Evolutionary conservation across 2,329 filamentous ascomycete species (phyloP).

Genomic region (Aspergillus sp.): DNA sequence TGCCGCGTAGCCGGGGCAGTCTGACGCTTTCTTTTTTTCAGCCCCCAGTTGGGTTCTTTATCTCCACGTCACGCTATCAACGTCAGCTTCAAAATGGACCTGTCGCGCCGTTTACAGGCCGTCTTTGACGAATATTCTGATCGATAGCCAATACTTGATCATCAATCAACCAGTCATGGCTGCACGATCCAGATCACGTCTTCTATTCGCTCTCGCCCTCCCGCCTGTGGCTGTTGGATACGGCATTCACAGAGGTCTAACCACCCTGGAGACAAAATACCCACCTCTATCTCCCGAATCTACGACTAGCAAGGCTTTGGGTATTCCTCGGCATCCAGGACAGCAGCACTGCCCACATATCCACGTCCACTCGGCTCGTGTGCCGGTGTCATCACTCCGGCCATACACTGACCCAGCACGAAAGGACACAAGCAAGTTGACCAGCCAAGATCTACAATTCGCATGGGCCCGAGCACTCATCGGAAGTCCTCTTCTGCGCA

Average conservation of each 20-base stretch:
- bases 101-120: too few relatives aligned
- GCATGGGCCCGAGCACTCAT: slow-evolving; percentile 20
- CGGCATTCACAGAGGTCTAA: slow-evolving; percentile 15
- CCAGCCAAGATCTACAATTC: slow-evolving; percentile 8
- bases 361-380: slow-evolving; percentile 19
- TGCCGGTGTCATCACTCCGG: slow-evolving; percentile 12
- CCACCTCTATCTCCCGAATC: slow-evolving; percentile 11
- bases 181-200: neutral
- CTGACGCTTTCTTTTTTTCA: too few relatives aligned
- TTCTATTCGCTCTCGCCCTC: slow-evolving; percentile 7
- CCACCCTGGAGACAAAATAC: slow-evolving; percentile 21
- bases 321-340: slow-evolving; percentile 7
- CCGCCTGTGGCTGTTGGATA: slow-evolving; percentile 12
- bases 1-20: too few relatives aligned
- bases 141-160: too few relatives aligned
- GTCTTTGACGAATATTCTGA: too few relatives aligned
- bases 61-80: too few relatives aligned
- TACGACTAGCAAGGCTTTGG: slow-evolving; percentile 14
- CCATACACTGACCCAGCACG: neutral
- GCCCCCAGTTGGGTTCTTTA: too few relatives aligned
- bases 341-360: slow-evolving; percentile 18
- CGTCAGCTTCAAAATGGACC: too few relatives aligned
- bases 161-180: too few relatives aligned
- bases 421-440: too few relatives aligned
- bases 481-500: slow-evolving; percentile 8